Base-by-base conservation (phyloP, 768 basidiomycete species). In the Mycena crocata region DNA sequence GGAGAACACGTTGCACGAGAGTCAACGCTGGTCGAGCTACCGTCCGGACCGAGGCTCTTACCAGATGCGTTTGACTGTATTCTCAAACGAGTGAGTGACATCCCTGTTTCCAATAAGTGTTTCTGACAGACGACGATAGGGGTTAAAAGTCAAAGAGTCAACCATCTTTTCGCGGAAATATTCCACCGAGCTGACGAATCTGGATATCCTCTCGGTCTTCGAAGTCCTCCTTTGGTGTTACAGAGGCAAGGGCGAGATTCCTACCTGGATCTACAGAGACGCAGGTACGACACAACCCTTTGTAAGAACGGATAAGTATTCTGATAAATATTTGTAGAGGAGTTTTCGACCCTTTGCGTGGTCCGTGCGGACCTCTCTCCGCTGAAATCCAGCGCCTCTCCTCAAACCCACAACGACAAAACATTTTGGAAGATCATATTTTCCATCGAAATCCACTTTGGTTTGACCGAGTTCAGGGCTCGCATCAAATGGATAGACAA, bases 201-300 rank as follows among this genome's bases (percentile, higher is more conserved):
- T 94, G 32, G 87, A 89, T 5, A 90, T 92, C 70, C 82, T 93
- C 6, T 91, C 90, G 17, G 90, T 93, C 21, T 93, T 94, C 69
- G 92, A 93, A 74, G 92, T 93, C 30, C 92, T 93, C 75, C 86
- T 94, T 69, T 93, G 92, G 92, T 93, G 92, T 74, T 94, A 87
- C 77, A 83, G 92, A 72, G 92, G 92, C n/a, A 90, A 90, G 48
- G 87, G 90, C 68, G 81, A 78, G 9, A 80, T 90, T 35, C 92
- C 92, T 1, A 86, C 88, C 69, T 93, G 92, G 92, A 93, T 94
- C 57, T 82, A 88, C 49, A 81, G 92, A 59, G 79, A 86, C 19
- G 84, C 85, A 64, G 85, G 86, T 86, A 72, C 71, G 85, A 4
- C 72, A 15, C 37, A n/a, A n/a, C n/a, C n/a, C 48, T 50, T 15